Evolutionary conservation across 495 filamentous ascomycete species (phyloP), one percentile per base, ranked within the genome.

Genomic region (Poronia punctata): DNA sequence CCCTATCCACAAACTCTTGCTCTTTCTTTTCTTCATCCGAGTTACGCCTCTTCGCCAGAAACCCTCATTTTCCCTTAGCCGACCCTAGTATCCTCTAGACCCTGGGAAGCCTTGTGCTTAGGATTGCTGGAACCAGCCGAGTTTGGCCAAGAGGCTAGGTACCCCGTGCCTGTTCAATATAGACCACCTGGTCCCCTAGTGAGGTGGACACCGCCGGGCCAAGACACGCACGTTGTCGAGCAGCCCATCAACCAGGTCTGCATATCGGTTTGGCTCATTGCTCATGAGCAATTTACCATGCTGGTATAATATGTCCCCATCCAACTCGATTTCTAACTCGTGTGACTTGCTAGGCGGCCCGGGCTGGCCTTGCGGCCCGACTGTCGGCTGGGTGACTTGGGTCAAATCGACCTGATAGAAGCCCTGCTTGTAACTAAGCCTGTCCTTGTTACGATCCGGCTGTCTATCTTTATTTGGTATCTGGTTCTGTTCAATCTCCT

Each of bases 401-500:
- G 89, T 96, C 25, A 96, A 60, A 65, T 96, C 89, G 49, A 96
- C 71, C 50, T 89, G 86, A 57, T 92, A 95, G 15, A 71, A 77
- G 31, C 83, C 64, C 57, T 95, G 90, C 14, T 71, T 76, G 65
- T 96, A 96, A 57, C 84, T 89, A 62, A 96, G 66, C 19, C 89
- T 72, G 65, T 96, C 88, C 60, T 96, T 96, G 40, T 75, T 81
- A 7, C 89, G 77, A 41, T 83, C 78, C 3, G 76, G 72, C 7
- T 56, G 50, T 5, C 68, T 63, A 38, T 73, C 69, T 5, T 64
- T 59, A 28, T 60, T 59, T 4, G 61, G 50, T 11, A 58, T 44
- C 25, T 57, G 53, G 16, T 40, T 45, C 54, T 57, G 45, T 32
- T 70, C 61, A 1, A 86, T 63, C 31, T 75, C 66, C 39, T 71